Base-by-base conservation (phyloP, 805 yeast genomes). In the Yamadazyma akitaensis region DNA sequence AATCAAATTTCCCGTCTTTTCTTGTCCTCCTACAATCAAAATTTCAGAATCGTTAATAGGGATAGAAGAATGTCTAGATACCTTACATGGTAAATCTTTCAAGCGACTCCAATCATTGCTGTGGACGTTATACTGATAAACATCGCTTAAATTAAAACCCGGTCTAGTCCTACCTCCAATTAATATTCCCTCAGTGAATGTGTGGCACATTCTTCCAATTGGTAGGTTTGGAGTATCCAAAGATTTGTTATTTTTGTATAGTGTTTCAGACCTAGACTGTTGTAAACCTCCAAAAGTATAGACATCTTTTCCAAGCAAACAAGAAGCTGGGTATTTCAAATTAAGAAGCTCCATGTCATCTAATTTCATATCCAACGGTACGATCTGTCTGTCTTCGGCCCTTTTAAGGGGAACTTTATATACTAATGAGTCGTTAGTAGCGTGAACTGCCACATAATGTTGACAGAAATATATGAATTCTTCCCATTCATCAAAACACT, bases 401-500 rank as follows among this genome's bases (percentile, higher is more conserved):
- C n/a, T 13, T 9, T 14, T 28, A 2, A 13, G 12, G 5, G 36
- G 36, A 5, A n/a, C 21, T 30, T 37, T 31, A 37, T 53, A 53
- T 24, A 58, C 50, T 39, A 55, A 37, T 31, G 54, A 54, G 7
- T 41, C 37, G 53, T 77, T 80, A 0, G 82, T 73, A 11, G 88
- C 88, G 62, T 84, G 90, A 2, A 83, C 68, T 34, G 84, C 70
- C 32, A 82, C 68, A 57, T 87, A 88, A 60, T 87, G 94, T 55
- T 85, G 92, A 47, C 88, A 79, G 57, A 85, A 87, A 12, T 84
- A 58, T 25, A 82, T 74, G 51, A 87, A 86, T 62, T 87, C 96
- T 64, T 87, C 96, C 80, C 87, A 78, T 64, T 88, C 96, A 61
- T 88, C 96, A 62, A 87, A 88, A 2, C 79, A 77, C 59, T 87